Percentiles rank a stretch among this genome's conserved stretches.
These are phyloP conservation scores for Immersiella caudata DNA, from an alignment of 495 filamentous ascomycete genomes.

Conservation along the genomic window DNA sequence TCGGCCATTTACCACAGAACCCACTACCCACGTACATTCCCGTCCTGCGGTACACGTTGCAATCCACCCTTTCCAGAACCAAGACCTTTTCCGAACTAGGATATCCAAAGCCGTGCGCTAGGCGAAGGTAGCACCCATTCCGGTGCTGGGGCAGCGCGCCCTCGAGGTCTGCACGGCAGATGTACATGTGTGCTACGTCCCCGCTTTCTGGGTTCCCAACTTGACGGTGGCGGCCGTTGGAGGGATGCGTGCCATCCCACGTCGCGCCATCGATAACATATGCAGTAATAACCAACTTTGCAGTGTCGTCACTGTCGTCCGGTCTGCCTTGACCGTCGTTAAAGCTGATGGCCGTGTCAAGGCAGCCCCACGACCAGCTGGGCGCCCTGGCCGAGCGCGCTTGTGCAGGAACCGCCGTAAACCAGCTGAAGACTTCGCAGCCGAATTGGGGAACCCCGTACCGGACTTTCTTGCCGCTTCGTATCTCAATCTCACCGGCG, in stretches of 20 bases:
- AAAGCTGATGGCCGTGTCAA: background rate
- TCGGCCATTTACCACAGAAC: background rate
- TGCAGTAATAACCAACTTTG: background rate
- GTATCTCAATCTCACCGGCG: background rate
- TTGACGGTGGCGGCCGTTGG: background rate
- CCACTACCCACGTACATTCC: background rate
- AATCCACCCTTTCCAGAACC: background rate
- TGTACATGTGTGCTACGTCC: too few relatives aligned
- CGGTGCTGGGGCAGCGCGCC: background rate
- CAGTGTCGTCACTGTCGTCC: background rate
- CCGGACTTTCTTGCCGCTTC: background rate
- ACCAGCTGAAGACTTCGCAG: background rate
- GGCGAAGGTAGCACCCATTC: background rate
- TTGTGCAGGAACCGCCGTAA: background rate
- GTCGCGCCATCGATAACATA: background rate
- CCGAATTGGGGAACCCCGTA: background rate
- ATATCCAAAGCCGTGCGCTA: background rate
- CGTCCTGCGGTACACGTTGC: background rate
- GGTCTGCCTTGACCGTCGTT: background rate
- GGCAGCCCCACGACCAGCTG: constrained; percentile 3
- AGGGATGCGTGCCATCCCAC: background rate
- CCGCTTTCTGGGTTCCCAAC: background rate
- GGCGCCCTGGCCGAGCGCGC: background rate
- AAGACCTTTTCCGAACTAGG: background rate
- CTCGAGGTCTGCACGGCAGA: background rate